Evolutionary conservation across 106 monocot genomes (phyloP).

Genomic region (Phalaenopsis equestris): DNA sequence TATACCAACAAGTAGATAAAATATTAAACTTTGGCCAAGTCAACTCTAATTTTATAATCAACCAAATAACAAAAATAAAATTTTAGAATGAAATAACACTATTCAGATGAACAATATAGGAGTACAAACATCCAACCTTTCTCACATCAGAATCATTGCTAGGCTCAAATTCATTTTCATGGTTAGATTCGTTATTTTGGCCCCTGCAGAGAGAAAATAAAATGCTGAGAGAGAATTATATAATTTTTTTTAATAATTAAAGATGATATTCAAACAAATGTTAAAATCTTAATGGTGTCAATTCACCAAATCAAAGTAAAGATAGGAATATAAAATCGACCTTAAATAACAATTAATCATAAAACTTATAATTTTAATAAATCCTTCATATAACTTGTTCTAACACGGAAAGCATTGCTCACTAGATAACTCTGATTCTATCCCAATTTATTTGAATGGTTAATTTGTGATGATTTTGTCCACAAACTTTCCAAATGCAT

Average conservation of each 20-base stretch:
- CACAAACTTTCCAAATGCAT: background rate
- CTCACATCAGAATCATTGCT: background rate
- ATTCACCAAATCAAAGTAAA: background rate
- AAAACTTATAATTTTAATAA: background rate
- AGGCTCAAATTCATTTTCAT: background rate
- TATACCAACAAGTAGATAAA: background rate
- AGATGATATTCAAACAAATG: background rate
- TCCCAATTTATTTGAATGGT: background rate
- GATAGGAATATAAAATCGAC: background rate
- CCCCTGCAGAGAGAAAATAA: background rate
- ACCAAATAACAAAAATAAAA: background rate
- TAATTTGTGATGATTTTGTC: background rate
- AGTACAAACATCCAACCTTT: background rate
- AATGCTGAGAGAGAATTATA: background rate
- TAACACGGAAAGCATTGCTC: background rate
- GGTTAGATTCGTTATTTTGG: background rate
- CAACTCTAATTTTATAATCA: background rate
- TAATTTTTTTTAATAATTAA: background rate
- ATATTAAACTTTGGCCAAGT: background rate
- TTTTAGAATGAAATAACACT: background rate
- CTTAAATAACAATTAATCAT: background rate
- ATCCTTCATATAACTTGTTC: too few species aligned
- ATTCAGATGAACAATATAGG: background rate
- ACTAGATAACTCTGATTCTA: background rate
- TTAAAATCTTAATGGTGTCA: background rate